A percentile compares a stretch with the other conserved stretches of the same genome.
Conservation (phyloP, 179 eudicot species). For the Monotropa hypopitys region DNA sequence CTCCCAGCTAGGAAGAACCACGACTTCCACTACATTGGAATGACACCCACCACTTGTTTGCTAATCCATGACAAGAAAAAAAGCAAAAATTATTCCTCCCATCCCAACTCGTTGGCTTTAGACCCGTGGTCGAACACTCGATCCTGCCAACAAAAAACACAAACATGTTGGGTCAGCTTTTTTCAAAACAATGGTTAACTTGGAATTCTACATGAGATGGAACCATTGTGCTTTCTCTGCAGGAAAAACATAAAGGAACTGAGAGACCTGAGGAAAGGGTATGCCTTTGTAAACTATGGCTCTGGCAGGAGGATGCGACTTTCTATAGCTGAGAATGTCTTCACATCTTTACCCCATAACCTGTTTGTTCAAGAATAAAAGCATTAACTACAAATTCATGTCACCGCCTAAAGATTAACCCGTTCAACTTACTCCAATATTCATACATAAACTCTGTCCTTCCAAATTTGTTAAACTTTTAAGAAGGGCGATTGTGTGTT, state of each 20-base stretch:
- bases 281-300: conserved; percentile 6
- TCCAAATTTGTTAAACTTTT: not conserved
- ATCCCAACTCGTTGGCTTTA: not conserved
- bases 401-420: not conserved
- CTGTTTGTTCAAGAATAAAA: conserved; percentile 33
- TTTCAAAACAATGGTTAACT: not conserved
- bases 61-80: not conserved
- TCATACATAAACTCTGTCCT: not conserved
- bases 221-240: not conserved
- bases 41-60: not conserved
- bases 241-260: not conserved
- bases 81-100: not conserved
- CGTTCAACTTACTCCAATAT: not conserved
- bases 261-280: not conserved
- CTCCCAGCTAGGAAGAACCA: no score
- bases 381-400: not conserved
- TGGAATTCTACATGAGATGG: not conserved
- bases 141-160: not conserved
- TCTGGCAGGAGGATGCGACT: conserved; percentile 36
- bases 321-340: conserved; percentile 53
- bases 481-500: not conserved
- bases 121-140: not conserved
- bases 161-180: not conserved
- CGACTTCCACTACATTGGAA: no score
- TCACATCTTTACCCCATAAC: conserved; percentile 82